Evolutionary conservation across 139 green algal species (phyloP).

Genomic region (Micractinium conductrix): DNA sequence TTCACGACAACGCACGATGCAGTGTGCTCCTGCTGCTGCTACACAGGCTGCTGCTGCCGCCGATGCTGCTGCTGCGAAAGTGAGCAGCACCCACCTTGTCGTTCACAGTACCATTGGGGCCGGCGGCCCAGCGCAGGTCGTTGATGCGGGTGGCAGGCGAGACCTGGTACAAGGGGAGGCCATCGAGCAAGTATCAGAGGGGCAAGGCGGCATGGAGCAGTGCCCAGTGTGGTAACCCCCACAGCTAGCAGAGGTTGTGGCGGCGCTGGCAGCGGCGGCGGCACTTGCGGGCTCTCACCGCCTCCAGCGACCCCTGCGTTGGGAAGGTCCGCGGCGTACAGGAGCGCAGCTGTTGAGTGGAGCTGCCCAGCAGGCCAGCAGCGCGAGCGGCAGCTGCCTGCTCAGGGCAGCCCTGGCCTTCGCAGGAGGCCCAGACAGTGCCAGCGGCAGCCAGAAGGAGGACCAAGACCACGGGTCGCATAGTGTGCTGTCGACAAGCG

Average conservation of each 20-base stretch:
- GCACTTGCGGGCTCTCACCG: neutral
- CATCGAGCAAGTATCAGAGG: neutral
- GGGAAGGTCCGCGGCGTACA: slow-evolving; percentile 4
- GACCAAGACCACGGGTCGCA: too few relatives aligned
- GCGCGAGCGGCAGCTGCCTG: neutral
- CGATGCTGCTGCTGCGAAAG: neutral
- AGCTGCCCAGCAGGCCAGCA: neutral
- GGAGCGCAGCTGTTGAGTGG: too few relatives aligned
- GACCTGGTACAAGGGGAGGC: neutral
- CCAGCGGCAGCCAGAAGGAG: too few relatives aligned
- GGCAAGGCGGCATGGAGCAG: neutral
- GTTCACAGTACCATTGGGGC: neutral
- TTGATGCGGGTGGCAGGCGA: neutral
- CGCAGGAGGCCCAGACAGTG: too few relatives aligned
- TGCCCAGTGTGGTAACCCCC: neutral
- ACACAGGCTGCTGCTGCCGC: too few relatives aligned
- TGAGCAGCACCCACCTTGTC: slow-evolving; percentile 10
- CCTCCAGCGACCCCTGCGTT: neutral
- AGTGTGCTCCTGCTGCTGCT: too few relatives aligned
- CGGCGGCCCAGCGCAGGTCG: slow-evolving; percentile 25
- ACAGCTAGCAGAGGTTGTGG: neutral
- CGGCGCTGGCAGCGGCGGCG: neutral
- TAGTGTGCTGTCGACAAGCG: too few relatives aligned
- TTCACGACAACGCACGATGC: too few relatives aligned
- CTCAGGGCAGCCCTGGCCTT: too few relatives aligned